A percentile compares a stretch with the other conserved stretches of the same genome.
phyloP scores from a whole-genome alignment of 192 early-diverging fungal species.

The Coemansia sp. region DNA sequence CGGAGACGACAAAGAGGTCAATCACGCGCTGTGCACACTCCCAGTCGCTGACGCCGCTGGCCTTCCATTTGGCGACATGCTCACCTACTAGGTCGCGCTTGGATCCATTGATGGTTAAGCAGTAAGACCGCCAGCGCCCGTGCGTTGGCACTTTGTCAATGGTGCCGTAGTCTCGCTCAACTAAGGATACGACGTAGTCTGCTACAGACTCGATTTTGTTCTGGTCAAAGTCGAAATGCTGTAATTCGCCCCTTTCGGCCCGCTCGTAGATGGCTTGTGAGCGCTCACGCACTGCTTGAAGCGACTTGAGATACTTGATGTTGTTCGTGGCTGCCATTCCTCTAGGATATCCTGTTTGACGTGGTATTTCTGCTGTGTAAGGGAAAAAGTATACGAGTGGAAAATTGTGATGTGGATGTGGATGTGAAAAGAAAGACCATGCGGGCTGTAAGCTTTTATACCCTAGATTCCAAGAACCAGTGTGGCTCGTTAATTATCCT shows the following conservation, averaged over 20 bases:
- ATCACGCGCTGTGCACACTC: conserved; percentile 71
- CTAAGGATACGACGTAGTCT: conserved; percentile 65
- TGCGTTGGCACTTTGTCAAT: conserved; percentile 79
- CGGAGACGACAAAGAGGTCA: conserved; percentile 87
- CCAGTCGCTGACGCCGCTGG: conserved; percentile 23
- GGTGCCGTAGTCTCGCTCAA: conserved; percentile 70
- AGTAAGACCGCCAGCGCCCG: conserved; percentile 85
- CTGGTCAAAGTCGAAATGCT: conserved; percentile 74
- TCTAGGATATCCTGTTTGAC: neutral
- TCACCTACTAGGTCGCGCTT: conserved; percentile 54
- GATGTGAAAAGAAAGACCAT: neutral
- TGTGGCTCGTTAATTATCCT: neutral
- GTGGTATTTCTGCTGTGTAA: neutral
- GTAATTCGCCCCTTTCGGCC: conserved; percentile 57
- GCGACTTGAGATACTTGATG: conserved; percentile 63
- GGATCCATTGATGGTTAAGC: conserved; percentile 54
- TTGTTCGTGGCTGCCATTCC: conserved; percentile 21
- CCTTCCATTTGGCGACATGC: conserved; percentile 34
- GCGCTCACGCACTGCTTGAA: conserved; percentile 76
- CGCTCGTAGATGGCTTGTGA: conserved; percentile 64
- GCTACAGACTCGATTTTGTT: conserved; percentile 66
- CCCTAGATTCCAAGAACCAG: neutral
- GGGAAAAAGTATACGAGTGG: too few relatives aligned
- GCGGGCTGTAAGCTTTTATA: neutral
- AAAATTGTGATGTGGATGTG: neutral